Evolutionary conservation across 495 filamentous ascomycete genomes (phyloP).

Genomic region (Hypoxylon rickii): DNA sequence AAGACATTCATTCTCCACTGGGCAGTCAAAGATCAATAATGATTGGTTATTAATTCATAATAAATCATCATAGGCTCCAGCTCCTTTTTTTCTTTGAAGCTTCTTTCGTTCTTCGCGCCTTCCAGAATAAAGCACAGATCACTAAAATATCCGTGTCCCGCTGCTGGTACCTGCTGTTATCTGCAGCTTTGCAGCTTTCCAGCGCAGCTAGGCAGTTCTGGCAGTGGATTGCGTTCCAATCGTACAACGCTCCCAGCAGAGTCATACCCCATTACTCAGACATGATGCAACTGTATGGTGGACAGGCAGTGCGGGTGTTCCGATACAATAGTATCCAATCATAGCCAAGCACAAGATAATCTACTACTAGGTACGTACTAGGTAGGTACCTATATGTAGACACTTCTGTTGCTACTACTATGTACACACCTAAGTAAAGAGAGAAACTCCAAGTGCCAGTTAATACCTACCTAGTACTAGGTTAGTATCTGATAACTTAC

Average conservation of each 20-base stretch:
- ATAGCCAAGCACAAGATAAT: no score
- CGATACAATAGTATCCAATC: no score
- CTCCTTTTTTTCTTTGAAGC: conserved; percentile 26
- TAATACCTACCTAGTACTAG: no score
- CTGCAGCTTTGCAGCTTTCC: conserved; percentile 23
- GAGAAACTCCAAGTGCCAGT: no score
- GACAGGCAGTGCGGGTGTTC: no score
- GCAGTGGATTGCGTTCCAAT: background rate
- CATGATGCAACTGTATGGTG: background rate
- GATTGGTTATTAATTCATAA: no score
- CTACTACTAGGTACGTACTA: no score
- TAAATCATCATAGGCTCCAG: conserved; percentile 6
- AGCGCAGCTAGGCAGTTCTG: background rate
- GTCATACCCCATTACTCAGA: background rate
- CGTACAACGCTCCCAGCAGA: background rate
- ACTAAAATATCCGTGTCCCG: conserved; percentile 17
- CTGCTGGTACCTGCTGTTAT: conserved; percentile 27
- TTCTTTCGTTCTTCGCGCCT: conserved; percentile 40
- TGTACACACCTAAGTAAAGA: no score
- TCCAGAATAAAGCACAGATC: conserved; percentile 41
- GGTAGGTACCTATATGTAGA: no score
- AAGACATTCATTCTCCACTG: conserved; percentile 18
- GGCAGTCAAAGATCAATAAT: conserved; percentile 25
- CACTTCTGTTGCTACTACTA: no score
- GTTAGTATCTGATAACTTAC: no score